Evolutionary conservation across 2,329 filamentous ascomycete species (phyloP), one percentile per base, ranked within the genome.

Genomic region (Cladophialophora yegresii): DNA sequence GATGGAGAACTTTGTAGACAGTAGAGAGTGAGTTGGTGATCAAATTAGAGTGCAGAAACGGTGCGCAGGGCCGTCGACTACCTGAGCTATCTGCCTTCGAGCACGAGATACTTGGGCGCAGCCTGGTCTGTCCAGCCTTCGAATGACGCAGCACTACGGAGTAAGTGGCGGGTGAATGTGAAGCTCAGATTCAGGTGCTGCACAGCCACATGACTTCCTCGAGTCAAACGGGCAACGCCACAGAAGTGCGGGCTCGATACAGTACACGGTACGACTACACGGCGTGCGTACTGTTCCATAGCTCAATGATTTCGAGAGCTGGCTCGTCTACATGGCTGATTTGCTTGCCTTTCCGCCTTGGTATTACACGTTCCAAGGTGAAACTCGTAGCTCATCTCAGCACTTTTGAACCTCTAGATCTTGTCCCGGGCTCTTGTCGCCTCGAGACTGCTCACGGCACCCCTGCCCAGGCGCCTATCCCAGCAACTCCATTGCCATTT

Each of bases 391-490:
- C 65, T 61, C 58, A 54, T 66, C 36, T 56, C 58, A 33, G 53
- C 54, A 20, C 45, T 56, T 67, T 59, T 56, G 33, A 56, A 51
- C 61, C 61, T 64, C 58, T 62, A 64, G 61, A 67, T 58, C 63
- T 64, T 26, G 58, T 32, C 57, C 40, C 43, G 58, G 55, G 57
- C 54, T 56, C 54, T 51, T 23, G 50, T 64, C 43, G 50, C 56
- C 59, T 50, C 45, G 55, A 65, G 60, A 65, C 59, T n/a, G 55
- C 45, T 61, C 49, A 58, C 10, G 30, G 43, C 30, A 49, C 47
- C 51, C 51, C 33, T 16, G 51, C 51, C 51, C 51, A 9, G 30
- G 47, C 45, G 26, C 49, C 47, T 40, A 53, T 53, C 28, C 40
- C 55, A 45, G 23, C 16, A 65, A 65, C 62, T 61, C 62, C 62